Conservation (phyloP, 2,329 filamentous ascomycete genomes). For the Penicillium italicum region DNA sequence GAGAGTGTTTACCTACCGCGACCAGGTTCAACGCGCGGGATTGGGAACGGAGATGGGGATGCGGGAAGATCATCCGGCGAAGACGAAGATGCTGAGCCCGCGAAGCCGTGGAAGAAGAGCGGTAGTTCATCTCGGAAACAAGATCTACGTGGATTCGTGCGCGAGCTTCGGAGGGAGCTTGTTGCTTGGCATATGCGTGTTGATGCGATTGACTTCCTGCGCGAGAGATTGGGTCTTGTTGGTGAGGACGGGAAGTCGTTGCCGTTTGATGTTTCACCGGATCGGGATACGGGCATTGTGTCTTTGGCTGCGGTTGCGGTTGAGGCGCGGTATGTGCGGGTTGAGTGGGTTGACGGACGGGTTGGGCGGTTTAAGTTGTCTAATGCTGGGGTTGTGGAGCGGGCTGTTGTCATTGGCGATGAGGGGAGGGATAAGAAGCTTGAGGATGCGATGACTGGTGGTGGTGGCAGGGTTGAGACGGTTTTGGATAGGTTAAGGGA, state of each 20-base stretch:
- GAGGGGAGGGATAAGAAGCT: constrained; percentile 36
- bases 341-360: constrained; percentile 45
- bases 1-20: constrained; percentile 36
- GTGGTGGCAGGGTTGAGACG: constrained; percentile 35
- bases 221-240: constrained; percentile 32
- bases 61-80: background rate
- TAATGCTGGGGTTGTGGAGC: constrained; percentile 39
- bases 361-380: constrained; percentile 45
- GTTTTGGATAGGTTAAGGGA: constrained; percentile 34
- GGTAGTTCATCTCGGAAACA: constrained; percentile 25
- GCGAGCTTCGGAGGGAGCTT: constrained; percentile 40
- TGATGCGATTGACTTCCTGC: constrained; percentile 36
- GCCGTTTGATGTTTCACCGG: constrained; percentile 16
- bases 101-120: constrained; percentile 12
- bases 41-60: background rate
- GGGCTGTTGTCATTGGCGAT: constrained; percentile 44
- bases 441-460: constrained; percentile 35
- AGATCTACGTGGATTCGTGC: constrained; percentile 37
- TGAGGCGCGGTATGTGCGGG: constrained; percentile 42
- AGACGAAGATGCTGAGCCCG: constrained; percentile 15
- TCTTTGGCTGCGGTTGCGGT: constrained; percentile 35
- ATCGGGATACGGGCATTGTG: constrained; percentile 33
- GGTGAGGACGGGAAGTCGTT: constrained; percentile 15
- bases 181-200: constrained; percentile 42
- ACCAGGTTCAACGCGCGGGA: background rate